Percentiles rank a stretch among this genome's conserved stretches.
These are phyloP conservation scores for Podospora pseudocomata DNA, from an alignment of 495 filamentous ascomycete genomes.

Conservation along the genomic window DNA sequence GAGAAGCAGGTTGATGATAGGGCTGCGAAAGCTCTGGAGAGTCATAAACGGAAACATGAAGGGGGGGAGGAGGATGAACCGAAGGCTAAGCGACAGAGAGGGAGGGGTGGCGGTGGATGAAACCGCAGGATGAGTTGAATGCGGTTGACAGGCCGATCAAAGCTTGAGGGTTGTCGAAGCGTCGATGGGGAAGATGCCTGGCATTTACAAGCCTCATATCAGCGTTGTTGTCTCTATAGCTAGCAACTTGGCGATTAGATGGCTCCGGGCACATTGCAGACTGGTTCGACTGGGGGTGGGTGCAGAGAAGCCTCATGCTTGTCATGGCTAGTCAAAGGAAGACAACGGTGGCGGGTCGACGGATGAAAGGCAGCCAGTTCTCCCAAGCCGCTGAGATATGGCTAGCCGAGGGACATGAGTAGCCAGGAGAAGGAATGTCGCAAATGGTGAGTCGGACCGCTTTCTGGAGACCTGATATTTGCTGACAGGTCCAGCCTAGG, in stretches of 20 bases:
- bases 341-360: background rate
- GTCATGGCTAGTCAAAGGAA: background rate
- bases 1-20: background rate
- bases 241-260: background rate
- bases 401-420: background rate
- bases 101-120: background rate
- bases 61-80: background rate
- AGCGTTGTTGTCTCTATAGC: background rate
- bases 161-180: background rate
- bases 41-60: background rate
- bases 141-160: background rate
- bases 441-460: too few relatives aligned
- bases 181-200: background rate
- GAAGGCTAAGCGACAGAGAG: background rate
- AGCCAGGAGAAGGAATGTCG: too few relatives aligned
- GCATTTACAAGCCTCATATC: background rate
- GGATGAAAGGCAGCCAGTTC: background rate
- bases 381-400: background rate
- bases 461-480: too few relatives aligned
- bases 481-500: too few relatives aligned
- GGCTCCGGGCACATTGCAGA: background rate
- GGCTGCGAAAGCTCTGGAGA: background rate
- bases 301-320: too few relatives aligned
- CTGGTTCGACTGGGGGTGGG: background rate
- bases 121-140: background rate